Percentiles rank a stretch among this genome's conserved stretches.
Conservation (phyloP, 495 filamentous ascomycete species). For the Xylaria cubensis region DNA sequence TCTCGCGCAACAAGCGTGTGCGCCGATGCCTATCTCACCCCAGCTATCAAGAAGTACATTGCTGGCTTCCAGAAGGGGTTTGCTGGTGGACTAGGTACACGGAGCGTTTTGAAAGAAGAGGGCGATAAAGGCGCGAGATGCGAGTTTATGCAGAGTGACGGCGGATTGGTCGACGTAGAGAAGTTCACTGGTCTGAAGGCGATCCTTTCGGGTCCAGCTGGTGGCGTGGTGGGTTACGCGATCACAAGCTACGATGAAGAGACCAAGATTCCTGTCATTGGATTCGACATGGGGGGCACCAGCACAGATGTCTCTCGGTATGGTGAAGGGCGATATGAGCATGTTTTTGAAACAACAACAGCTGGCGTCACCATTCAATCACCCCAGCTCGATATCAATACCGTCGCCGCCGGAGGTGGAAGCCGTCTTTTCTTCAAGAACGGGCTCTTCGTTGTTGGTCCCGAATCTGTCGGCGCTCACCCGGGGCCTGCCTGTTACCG, state of each 20-base stretch:
- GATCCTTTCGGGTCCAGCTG: constrained; percentile 81
- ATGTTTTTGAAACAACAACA: constrained; percentile 97
- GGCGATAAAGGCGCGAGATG: constrained; percentile 68
- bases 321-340: constrained; percentile 87
- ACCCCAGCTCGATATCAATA: constrained; percentile 97
- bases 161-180: constrained; percentile 77
- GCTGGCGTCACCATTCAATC: constrained; percentile 95
- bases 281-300: constrained; percentile 95
- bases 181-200: constrained; percentile 77
- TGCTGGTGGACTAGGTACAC: constrained; percentile 69
- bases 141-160: constrained; percentile 90
- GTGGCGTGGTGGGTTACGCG: constrained; percentile 91
- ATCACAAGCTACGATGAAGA: constrained; percentile 88
- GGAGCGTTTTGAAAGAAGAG: constrained; percentile 64
- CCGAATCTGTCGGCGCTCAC: constrained; percentile 91
- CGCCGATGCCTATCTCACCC: constrained; percentile 95
- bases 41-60: constrained; percentile 95
- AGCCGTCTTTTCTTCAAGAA: constrained; percentile 90
- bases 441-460: constrained; percentile 94
- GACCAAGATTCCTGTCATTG: constrained; percentile 89
- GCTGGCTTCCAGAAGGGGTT: constrained; percentile 83
- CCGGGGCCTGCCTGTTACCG: constrained; percentile 94
- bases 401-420: constrained; percentile 92
- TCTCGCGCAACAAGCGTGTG: constrained; percentile 90
- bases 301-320: constrained; percentile 95